Evolutionary conservation across 352 stramenopile genomes (phyloP), one percentile per base, ranked within the genome.

Genomic region (Phytophthora sp.): DNA sequence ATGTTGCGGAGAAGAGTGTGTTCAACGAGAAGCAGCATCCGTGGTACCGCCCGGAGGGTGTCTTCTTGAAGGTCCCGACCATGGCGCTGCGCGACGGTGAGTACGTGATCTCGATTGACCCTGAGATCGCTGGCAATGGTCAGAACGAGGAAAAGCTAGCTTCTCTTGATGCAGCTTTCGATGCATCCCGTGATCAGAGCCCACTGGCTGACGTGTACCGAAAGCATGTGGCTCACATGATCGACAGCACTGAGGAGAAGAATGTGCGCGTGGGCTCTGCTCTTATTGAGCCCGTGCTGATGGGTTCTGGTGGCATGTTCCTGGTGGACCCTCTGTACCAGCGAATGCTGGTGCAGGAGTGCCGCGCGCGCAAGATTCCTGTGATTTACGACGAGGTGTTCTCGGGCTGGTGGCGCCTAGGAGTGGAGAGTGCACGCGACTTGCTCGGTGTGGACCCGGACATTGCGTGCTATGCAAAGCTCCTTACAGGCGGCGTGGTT

Each of bases 361-460:
- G 82, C 44, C 83, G 71, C 28, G 63, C 62, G 31, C 85, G 81
- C 30, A 77, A 83, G 50, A 95, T 98, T 35, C 89, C 91, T 4
- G 81, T 98, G 15, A 89, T 98, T 54, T 98, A 93, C 60, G 93
- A 98, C 59, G 93, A 98, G 55, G 88, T 97, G 10, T 96, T 97
- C 41, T 96, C 88, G 12, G 93, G 93, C 2, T 92, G 95, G 71
- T 96, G 88, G 83, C 90, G 93, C 41, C 75, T 98, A 12, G 93
- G 93, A 24, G 87, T 94, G 8, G 69, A 95, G 60, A 94, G 84
- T 13, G 87, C 77, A 12, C 82, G 89, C 30, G 91, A 97, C 51
- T 51, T 97, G 31, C 73, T 98, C 1, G 79, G 82, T 5, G 72
- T 94, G 4, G 71, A 97, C 53, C 92, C 93, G 1, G 93, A 98